Evolutionary conservation across 495 filamentous ascomycete species (phyloP).

Genomic region (Lasiosphaeria hispida): DNA sequence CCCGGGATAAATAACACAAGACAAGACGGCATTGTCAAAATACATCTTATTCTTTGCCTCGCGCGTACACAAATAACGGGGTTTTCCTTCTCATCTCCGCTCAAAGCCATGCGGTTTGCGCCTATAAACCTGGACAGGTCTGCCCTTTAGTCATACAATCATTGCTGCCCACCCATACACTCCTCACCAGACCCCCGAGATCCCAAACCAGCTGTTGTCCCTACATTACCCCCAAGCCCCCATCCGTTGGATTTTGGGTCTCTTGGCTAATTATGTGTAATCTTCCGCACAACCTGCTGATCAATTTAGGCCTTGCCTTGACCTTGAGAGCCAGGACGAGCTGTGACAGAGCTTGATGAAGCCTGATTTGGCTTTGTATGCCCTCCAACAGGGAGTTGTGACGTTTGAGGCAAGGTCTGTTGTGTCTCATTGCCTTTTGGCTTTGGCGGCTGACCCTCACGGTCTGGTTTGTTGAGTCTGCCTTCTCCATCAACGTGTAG

Average conservation of each 20-base stretch:
- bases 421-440: background rate
- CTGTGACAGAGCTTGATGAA: background rate
- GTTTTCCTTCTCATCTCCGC: too few species aligned
- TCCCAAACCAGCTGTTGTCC: background rate
- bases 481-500: constrained; percentile 35
- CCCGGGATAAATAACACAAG: too few species aligned
- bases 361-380: background rate
- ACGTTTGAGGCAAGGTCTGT: background rate
- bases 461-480: constrained; percentile 12
- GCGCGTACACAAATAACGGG: too few species aligned
- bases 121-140: too few species aligned
- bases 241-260: too few species aligned
- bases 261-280: too few species aligned
- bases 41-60: too few species aligned
- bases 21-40: too few species aligned
- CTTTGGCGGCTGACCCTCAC: background rate
- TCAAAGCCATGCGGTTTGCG: too few species aligned
- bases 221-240: background rate
- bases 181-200: too few species aligned
- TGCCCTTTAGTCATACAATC: background rate
- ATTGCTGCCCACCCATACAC: background rate
- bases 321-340: background rate
- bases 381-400: background rate
- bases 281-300: too few species aligned
- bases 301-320: background rate